phyloP scores from a whole-genome alignment of 306 rosid species.

The Quercus mongolica region DNA sequence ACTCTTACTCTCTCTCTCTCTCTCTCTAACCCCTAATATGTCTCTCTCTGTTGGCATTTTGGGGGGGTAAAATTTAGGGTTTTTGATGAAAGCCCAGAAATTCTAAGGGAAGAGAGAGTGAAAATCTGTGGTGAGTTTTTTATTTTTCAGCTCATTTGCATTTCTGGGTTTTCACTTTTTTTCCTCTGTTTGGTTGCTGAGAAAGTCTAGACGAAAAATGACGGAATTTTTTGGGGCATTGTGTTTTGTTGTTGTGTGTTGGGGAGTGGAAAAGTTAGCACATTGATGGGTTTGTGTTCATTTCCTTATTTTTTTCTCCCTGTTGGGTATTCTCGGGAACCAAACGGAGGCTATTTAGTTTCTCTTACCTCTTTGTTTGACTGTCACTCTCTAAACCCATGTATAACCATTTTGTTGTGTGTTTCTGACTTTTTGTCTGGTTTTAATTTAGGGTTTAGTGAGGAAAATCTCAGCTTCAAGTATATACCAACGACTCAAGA shows the following conservation, averaged over 20 bases:
- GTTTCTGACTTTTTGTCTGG: not conserved
- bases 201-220: slow-evolving; percentile 4
- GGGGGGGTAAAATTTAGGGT: slow-evolving; percentile 12
- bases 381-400: not conserved
- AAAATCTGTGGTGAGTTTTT: slow-evolving; percentile 16
- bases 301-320: not conserved
- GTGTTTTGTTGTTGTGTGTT: not conserved
- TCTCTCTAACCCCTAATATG: not conserved
- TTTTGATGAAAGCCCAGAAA: not conserved
- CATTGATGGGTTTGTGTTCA: not conserved
- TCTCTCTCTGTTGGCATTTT: not conserved
- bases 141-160: not conserved
- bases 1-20: not conserved
- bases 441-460: not conserved
- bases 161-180: not conserved
- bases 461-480: not conserved
- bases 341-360: not conserved
- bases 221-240: not conserved
- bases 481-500: not conserved
- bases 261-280: not conserved
- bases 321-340: slow-evolving; percentile 4
- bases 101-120: not conserved
- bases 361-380: not conserved
- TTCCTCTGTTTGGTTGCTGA: not conserved
- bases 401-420: not conserved